These are phyloP conservation scores for Rhododendron molle DNA, from an alignment of 148 eudicot genomes.

Conservation along the genomic window DNA sequence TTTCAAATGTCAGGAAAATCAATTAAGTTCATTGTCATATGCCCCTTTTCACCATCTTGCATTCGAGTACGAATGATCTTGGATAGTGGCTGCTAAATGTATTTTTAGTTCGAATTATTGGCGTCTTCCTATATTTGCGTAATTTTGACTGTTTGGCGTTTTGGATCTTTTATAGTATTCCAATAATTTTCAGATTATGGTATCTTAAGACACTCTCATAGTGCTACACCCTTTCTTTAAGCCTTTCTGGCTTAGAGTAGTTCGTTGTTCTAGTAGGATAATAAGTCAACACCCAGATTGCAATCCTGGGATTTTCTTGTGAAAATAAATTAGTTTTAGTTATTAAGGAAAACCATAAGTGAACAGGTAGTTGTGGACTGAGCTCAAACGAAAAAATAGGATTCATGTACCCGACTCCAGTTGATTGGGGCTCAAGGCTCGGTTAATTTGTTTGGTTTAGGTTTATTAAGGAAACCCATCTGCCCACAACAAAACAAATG, in stretches of 20 bases:
- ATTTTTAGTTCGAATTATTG: background rate
- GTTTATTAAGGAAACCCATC: background rate
- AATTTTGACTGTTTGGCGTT: background rate
- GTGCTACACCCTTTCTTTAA: background rate
- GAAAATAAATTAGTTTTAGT: background rate
- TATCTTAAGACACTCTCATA: background rate
- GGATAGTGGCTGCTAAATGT: slow-evolving; percentile 1
- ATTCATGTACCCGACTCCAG: too few species aligned
- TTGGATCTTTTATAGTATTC: background rate
- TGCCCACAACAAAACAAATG: background rate
- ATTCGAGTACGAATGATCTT: background rate
- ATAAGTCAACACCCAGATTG: background rate
- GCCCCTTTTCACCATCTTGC: background rate
- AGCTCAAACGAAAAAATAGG: too few species aligned
- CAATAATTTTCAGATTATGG: background rate
- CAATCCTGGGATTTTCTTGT: background rate
- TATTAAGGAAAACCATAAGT: too few species aligned
- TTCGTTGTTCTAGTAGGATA: background rate
- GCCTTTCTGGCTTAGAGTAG: background rate
- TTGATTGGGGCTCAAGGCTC: too few species aligned
- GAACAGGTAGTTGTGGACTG: too few species aligned
- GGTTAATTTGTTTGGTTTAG: too few species aligned
- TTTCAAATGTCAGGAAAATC: background rate
- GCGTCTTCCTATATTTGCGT: background rate
- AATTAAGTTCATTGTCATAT: background rate